phyloP scores from a whole-genome alignment of 768 basidiomycete genomes.

The Clavulina sp. region DNA sequence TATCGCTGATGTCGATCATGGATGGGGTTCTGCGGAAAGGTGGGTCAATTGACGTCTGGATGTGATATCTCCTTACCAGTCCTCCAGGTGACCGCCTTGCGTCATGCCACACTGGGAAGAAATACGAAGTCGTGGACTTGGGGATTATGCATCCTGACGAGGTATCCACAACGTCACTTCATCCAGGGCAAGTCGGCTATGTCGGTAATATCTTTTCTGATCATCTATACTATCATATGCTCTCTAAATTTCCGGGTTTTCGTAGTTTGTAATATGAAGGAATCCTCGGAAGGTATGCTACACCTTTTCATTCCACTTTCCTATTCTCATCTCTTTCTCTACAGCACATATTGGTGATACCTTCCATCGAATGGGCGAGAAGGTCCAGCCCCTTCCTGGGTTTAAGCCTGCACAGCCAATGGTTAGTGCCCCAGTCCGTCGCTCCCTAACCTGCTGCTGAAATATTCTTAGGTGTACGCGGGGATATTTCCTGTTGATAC shows the following conservation, averaged over 20 bases:
- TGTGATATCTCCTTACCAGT: background rate
- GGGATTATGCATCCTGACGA: constrained; percentile 87
- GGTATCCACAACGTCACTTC: constrained; percentile 45
- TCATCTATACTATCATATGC: background rate
- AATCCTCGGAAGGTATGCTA: constrained; percentile 67
- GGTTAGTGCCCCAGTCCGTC: constrained; percentile 28
- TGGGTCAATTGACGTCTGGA: constrained; percentile 15
- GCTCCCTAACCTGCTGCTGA: background rate
- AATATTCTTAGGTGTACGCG: constrained; percentile 55
- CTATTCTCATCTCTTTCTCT: background rate
- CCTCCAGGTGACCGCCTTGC: constrained; percentile 70
- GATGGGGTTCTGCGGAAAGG: constrained; percentile 72
- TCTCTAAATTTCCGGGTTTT: background rate
- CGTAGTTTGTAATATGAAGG: constrained; percentile 89
- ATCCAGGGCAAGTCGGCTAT: constrained; percentile 72
- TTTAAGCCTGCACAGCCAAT: constrained; percentile 89
- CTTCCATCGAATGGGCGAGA: constrained; percentile 52
- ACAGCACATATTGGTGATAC: constrained; percentile 91
- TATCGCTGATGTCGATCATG: constrained; percentile 72
- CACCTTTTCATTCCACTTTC: background rate
- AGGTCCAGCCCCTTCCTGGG: constrained; percentile 70
- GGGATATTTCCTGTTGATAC: constrained; percentile 89
- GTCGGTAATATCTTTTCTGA: constrained; percentile 20
- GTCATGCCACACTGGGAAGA: constrained; percentile 69
- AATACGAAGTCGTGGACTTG: constrained; percentile 76